Base-by-base conservation (phyloP, 1,284 basidiomycete species). In the Malassezia brasiliensis region DNA sequence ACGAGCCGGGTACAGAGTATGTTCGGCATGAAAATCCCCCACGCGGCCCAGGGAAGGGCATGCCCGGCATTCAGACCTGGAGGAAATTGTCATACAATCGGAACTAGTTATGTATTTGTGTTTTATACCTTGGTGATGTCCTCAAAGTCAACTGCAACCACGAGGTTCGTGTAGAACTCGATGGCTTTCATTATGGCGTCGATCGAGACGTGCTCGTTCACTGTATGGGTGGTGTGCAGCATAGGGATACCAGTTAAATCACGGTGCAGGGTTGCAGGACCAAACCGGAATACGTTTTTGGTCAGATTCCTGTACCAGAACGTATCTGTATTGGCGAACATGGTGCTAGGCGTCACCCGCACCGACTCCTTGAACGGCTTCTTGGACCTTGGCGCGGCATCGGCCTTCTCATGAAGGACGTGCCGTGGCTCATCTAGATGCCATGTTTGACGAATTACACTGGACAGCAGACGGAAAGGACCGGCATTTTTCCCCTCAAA, bases 181-280 rank as follows among this genome's bases (percentile, higher is more conserved):
- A 76, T 77, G 11, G 77, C 76, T 41, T 74, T 75, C 35, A 78
- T 70, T 56, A 80, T 76, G 0, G 74, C 77, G 22, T 69, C 55
- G 19, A 67, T 71, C 28, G 52, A 46, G 57, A 53, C 61, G 77
- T 79, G 76, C 77, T 84, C 83, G 58, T 84, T 80, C 37, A 84
- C 81, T 0, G 85, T 85, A 70, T 87, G 86, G 25, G 83, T 77
- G 3, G 79, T 79, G 44, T 77, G 76, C 62, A 73, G 60, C 72
- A 69, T 47, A 52, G 59, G 76, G 68, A 75, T 11, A 68, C 66
- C 57, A 52, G 60, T 62, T 53, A 76, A 76, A 15, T 75, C 76
- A 19, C 20, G 63, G 60, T 22, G 52, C 50, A 22, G 45, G 10
- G 60, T 63, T 25, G 63, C 46, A n/a, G 76, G 68, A n/a, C 63